phyloP scores from a whole-genome alignment of 2,329 filamentous ascomycete species.

The Fusarium palustre region DNA sequence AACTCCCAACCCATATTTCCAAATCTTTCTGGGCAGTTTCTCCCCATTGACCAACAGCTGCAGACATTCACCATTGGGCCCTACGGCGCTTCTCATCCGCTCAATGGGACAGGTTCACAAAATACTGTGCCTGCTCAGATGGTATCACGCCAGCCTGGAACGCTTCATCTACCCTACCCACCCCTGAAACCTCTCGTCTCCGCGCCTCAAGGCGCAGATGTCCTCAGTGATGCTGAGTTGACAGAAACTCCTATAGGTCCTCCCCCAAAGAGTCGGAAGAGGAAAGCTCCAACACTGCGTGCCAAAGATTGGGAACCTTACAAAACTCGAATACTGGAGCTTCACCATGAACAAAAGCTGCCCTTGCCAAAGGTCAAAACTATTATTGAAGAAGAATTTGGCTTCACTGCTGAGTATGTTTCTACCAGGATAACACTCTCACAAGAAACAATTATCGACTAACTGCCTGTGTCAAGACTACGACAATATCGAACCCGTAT shows the following conservation, averaged over 20 bases:
- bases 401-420: not conserved
- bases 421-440: no score
- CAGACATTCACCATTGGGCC: no score
- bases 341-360: not conserved
- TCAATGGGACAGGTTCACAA: no score
- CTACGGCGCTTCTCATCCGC: not conserved
- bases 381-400: not conserved
- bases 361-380: not conserved
- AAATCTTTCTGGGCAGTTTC: no score
- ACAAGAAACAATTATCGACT: not conserved
- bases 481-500: not conserved
- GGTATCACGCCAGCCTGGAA: rapidly evolving
- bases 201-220: rapidly evolving
- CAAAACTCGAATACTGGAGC: slow-evolving; percentile 3
- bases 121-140: not conserved
- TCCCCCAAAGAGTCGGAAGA: not conserved
- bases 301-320: slow-evolving; percentile 4
- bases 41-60: no score
- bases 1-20: not conserved
- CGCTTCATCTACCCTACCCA: rapidly evolving
- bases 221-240: rapidly evolving
- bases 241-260: not conserved
- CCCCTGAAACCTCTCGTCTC: rapidly evolving
- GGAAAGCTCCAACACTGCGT: slow-evolving; percentile 6
- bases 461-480: not conserved